Base-by-base conservation (phyloP, 1,284 basidiomycete genomes). In the Gymnopus androsaceus region DNA sequence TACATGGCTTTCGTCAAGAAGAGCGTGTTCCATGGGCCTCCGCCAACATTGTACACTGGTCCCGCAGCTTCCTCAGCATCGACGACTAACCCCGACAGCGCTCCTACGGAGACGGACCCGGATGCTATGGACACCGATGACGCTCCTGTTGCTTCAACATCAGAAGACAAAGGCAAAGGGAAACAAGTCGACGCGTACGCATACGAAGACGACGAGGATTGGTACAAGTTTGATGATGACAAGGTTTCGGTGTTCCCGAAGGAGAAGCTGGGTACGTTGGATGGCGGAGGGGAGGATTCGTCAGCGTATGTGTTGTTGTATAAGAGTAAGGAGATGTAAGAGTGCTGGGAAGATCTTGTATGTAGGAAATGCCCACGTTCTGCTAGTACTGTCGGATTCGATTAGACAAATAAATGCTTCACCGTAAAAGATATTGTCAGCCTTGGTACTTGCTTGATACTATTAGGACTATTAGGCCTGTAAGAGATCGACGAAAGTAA, bases 191-290 rank as follows among this genome's bases (percentile, higher is more conserved):
- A 50, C 51, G 60, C 27, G 59, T 58, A 41, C 59, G 69, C 48
- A 69, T 42, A 74, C 36, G 80, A 87, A 51, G 81, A 80, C 44
- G 85, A 90, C 57, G 84, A 89, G 59, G 87, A 88, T 66, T 85
- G 94, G 94, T 92, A 88, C 75, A 95, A 94, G 74, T 93, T 93
- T 65, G 88, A 93, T 72, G 95, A 98, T 64, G 92, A 96, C 64
- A 96, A 94, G 73, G 94, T 97, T 37, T 84, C 85, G 27, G 64
- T 87, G 37, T 92, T 94, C 71, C 85, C 85, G 3, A 82, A 81
- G 67, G 93, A 94, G 66, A 95, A 94, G 72, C 76, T 98, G 56
- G 68, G 81, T 28, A 84, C 85, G 9, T 80, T 97, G 61, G 93
- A 95, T 62, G 95, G 95, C 4, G 95, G 95, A 59, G 95, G 85